Evolutionary conservation across 441 rosid species (phyloP), one percentile per base, ranked within the genome.

Genomic region (Populus hybrid): DNA sequence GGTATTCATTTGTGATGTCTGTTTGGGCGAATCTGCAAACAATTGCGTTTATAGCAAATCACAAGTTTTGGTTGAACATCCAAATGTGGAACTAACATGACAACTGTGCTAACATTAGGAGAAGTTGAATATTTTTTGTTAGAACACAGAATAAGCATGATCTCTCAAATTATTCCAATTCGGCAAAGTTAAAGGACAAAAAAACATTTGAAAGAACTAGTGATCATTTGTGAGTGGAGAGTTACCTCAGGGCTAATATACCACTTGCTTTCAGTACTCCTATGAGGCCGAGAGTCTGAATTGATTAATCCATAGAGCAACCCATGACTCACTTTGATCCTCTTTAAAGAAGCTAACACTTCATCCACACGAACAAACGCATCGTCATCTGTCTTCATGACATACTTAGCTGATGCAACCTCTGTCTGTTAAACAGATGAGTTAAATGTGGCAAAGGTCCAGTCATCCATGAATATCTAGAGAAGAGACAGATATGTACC

Each of bases 351-450:
- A 77, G 87, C 77, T 79, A 94, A 76, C 42, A 96, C 88, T 90
- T 94, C 95, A 84, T 96, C 98, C 77, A 93, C 92, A 40, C 97
- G 94, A 76, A 93, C 97, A 83, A 96, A 94, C 78, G 99, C 98
- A 81, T 96, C 98, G 81, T 96, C 99, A 80, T 96, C 99, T 11
- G 98, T 94, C 93, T 96, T 94, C 98, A 94, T 94, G 77, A 93
- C 87, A 83, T 89, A 93, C 83, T 92, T 96, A 46, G 97, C 95
- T n/a, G 94, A 83, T 72, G 86, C 92, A 68, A 89, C 94, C 75
- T 94, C 87, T 35, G 94, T 90, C 98, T 91, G 95, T 83, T 66
- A 63, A 77, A 69, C 75, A 87, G 74, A 81, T 69, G 67, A 77
- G 69, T 79, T 83, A 7, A 65, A 57, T 36, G 24, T 24, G 59